A percentile compares a stretch with the other conserved stretches of the same genome.
phyloP scores from a whole-genome alignment of 768 basidiomycete genomes.

The Lactarius indigo region DNA sequence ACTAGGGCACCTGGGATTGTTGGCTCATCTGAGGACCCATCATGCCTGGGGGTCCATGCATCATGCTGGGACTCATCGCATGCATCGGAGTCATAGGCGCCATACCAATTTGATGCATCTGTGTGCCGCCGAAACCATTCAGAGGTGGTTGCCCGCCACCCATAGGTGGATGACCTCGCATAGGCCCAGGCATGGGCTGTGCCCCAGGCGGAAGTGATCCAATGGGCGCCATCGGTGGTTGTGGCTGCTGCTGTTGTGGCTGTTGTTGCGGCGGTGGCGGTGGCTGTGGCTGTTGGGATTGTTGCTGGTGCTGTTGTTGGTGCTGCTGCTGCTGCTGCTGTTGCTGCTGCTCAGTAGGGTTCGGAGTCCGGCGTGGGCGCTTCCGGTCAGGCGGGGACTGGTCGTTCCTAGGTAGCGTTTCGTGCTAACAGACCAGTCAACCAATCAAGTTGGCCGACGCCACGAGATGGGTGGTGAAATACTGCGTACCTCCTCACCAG shows the following conservation, averaged over 20 bases:
- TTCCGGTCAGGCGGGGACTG: constrained; percentile 35
- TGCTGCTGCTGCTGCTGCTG: constrained; percentile 33
- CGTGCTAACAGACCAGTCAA: constrained; percentile 25
- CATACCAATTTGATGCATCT: constrained; percentile 18
- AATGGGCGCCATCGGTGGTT: constrained; percentile 39
- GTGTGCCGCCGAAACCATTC: constrained; percentile 12
- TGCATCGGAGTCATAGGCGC: constrained; percentile 17
- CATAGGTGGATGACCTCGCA: constrained; percentile 38
- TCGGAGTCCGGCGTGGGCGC: constrained; percentile 33
- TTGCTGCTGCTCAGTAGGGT: constrained; percentile 29
- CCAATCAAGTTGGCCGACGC: constrained; percentile 4
- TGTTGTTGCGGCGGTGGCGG: constrained; percentile 21
- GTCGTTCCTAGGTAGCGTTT: constrained; percentile 32
- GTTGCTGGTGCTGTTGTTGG: constrained; percentile 8
- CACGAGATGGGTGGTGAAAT: background rate
- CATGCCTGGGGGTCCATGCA: constrained; percentile 4
- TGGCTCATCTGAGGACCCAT: constrained; percentile 12
- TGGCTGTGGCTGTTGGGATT: constrained; percentile 33
- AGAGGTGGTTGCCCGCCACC: constrained; percentile 35
- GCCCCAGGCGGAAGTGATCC: constrained; percentile 35
- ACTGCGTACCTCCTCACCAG: constrained; percentile 34
- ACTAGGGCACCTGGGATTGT: constrained; percentile 3
- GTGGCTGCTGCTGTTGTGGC: constrained; percentile 39
- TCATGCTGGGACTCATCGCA: constrained; percentile 18
- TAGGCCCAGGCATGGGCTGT: constrained; percentile 28